These are phyloP conservation scores for Pyrenochaeta sp. DNA, from an alignment of 2,329 filamentous ascomycete species.

Conservation along the genomic window DNA sequence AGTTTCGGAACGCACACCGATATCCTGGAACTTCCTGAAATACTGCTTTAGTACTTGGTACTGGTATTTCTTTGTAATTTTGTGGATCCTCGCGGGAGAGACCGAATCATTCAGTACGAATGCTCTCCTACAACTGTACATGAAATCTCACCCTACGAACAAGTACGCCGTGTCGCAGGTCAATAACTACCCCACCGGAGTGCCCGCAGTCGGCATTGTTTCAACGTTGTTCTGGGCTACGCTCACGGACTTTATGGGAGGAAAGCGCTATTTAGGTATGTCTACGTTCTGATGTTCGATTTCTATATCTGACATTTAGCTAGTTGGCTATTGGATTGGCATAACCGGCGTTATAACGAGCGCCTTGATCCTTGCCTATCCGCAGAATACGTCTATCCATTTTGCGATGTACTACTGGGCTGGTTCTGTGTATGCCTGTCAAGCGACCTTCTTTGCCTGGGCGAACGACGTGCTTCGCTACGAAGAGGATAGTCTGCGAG, in stretches of 20 bases:
- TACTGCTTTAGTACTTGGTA: conserved; percentile 68
- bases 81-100: conserved; percentile 76
- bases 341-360: conserved; percentile 70
- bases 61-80: conserved; percentile 71
- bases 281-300: background rate
- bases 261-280: conserved; percentile 67
- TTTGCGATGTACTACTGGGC: conserved; percentile 76
- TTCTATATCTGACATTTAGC: conserved; percentile 2
- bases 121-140: conserved; percentile 62
- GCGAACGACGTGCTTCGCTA: conserved; percentile 74
- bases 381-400: conserved; percentile 61
- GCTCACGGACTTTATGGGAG: conserved; percentile 70
- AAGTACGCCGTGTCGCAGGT: conserved; percentile 59
- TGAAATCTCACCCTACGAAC: conserved; percentile 57
- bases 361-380: conserved; percentile 66
- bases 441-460: conserved; percentile 80
- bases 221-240: conserved; percentile 74
- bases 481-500: conserved; percentile 69
- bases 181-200: conserved; percentile 64
- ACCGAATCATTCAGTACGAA: conserved; percentile 76
- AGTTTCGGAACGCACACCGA: conserved; percentile 54
- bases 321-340: conserved; percentile 65
- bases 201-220: conserved; percentile 61
- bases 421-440: conserved; percentile 74
- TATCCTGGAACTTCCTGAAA: conserved; percentile 61